Evolutionary conservation across 768 basidiomycete genomes (phyloP).

Genomic region (Xanthoconium stramineum): DNA sequence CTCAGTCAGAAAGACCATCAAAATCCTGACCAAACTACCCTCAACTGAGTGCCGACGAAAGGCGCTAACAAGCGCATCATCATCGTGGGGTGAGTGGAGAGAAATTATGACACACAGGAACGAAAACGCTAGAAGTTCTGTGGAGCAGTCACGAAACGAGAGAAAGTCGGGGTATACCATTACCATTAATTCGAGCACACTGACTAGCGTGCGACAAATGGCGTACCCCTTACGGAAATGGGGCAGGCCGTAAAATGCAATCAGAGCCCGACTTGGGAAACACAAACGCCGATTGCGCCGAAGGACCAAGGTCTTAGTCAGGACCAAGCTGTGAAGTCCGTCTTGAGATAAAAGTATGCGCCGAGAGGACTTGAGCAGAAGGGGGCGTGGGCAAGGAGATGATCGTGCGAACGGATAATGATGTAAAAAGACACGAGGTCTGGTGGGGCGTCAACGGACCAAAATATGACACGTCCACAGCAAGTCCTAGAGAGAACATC

Average conservation of each 20-base stretch:
- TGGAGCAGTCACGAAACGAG: conserved; percentile 16
- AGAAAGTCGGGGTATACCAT: conserved; percentile 7
- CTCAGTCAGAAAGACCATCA: not conserved
- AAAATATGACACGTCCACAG: conserved; percentile 15
- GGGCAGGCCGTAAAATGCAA: conserved; percentile 17
- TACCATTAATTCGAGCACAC: conserved; percentile 4
- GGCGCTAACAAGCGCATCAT: conserved; percentile 6
- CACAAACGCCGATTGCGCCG: conserved; percentile 1
- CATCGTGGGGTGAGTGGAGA: conserved; percentile 23
- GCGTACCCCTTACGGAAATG: conserved; percentile 15
- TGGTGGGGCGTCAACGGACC: conserved; percentile 10
- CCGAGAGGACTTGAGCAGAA: conserved; percentile 6
- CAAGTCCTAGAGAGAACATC: conserved; percentile 12
- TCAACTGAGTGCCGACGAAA: not conserved
- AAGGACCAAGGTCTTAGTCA: conserved; percentile 20
- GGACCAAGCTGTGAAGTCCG: conserved; percentile 13
- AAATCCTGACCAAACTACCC: conserved; percentile 6
- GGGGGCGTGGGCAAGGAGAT: conserved; percentile 11
- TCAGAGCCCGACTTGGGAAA: conserved; percentile 16
- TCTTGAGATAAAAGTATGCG: conserved; percentile 7
- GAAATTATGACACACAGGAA: conserved; percentile 3
- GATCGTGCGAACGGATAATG: conserved; percentile 14
- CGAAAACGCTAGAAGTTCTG: conserved; percentile 9
- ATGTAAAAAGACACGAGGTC: conserved; percentile 28
- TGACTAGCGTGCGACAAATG: conserved; percentile 14